Base-by-base conservation (phyloP, 352 stramenopile species). In the Pythium plurisporium region DNA sequence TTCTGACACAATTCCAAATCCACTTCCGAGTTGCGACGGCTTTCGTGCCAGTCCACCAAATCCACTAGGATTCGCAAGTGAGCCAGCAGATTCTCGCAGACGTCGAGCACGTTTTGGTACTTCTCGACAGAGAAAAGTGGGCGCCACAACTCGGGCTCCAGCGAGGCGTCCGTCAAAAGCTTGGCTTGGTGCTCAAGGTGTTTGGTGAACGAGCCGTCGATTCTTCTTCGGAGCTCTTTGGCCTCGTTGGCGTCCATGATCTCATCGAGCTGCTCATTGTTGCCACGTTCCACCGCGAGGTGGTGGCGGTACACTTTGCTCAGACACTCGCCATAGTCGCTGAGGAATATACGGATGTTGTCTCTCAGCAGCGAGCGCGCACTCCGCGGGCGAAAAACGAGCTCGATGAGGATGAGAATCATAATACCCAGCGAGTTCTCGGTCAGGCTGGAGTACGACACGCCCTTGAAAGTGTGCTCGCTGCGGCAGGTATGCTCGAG, bases 111-210 rank as follows among this genome's bases (percentile, higher is more conserved):
- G 0, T 64, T 49, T 37, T 84, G 67, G 58, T 94, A 94, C 63
- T 94, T 94, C 34, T 87, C 71, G 15, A 69, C 69, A 0, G 84
- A 94, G 38, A 94, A 94, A 11, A 65, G 34, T 0, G 80, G 84
- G 7, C 72, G 65, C 84, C 84, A 94, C 46, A 94, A 55, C 29
- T 73, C 59, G 8, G 84, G 84, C 46, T 94, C 84, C 1, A 73
- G 50, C 42, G 76, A 71, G 0, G 80, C 82, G 50, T 94, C 84
- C 2, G 51, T 53, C 12, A 94, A 59, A 20, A 94, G 55, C 40
- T 73, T 68, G 27, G 73, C 60, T 37, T 92, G 79, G 36, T 87
- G 74, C 3, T 71, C 78, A 20, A 92, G 69, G 5, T 86, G 53
- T 12, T 64, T 64, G 2, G 83, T 67, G 15, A 90, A 49, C 15